Conservation (phyloP, 1,284 basidiomycete genomes). For the Hortiboletus rubellus region DNA sequence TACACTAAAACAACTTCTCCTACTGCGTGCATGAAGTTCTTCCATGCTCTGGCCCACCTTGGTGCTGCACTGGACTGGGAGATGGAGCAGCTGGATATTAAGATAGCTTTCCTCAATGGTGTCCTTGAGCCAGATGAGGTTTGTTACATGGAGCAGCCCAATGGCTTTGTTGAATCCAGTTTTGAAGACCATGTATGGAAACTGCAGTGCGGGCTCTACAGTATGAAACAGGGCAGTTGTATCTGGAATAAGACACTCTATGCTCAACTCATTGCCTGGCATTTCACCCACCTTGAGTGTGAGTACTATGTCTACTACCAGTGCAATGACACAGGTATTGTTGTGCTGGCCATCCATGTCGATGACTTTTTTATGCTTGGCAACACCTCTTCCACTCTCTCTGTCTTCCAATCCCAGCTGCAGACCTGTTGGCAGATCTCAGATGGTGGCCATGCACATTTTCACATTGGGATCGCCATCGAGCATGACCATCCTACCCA, state of each 20-base stretch:
- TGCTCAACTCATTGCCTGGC: not conserved
- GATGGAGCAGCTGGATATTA: slow-evolving; percentile 10
- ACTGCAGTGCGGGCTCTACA: not conserved
- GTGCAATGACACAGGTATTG: rapidly evolving
- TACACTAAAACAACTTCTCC: not conserved
- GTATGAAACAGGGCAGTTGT: not conserved
- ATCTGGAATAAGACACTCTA: not conserved
- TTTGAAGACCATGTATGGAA: not conserved
- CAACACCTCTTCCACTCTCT: rapidly evolving
- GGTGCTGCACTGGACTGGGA: not conserved
- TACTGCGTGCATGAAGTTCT: not conserved
- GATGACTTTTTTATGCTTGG: not conserved
- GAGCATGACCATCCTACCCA: rapidly evolving
- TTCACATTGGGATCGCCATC: not conserved
- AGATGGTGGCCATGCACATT: not conserved
- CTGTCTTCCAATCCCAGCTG: not conserved
- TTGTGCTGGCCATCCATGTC: not conserved
- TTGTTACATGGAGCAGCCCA: not conserved
- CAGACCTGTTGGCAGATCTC: not conserved
- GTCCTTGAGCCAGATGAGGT: not conserved
- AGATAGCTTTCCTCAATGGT: not conserved
- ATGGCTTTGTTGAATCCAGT: not conserved
- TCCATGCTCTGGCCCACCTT: not conserved
- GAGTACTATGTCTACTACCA: not conserved
- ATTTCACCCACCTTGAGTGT: not conserved